Evolutionary conservation across 805 yeast species (phyloP).

Genomic region (Ogataea wickerhamii): DNA sequence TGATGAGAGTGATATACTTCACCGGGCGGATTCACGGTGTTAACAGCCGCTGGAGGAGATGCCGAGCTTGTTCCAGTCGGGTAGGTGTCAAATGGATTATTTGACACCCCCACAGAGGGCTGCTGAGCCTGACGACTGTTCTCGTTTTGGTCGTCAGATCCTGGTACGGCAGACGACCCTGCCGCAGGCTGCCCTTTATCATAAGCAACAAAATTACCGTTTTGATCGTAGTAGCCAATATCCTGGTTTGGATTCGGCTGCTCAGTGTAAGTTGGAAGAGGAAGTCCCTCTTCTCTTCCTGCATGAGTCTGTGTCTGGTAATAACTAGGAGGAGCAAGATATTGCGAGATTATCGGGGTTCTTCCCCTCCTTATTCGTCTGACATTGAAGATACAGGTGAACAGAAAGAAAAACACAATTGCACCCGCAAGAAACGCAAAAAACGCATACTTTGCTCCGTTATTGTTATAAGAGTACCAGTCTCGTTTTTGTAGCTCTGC

Average conservation of each 20-base stretch:
- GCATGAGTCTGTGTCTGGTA: slow-evolving; percentile 51
- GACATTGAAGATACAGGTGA: slow-evolving; percentile 53
- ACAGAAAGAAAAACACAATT: slow-evolving; percentile 42
- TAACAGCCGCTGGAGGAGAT: not conserved
- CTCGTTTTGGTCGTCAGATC: not conserved
- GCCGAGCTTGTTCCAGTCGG: slow-evolving; percentile 9
- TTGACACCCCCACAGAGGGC: slow-evolving; percentile 1
- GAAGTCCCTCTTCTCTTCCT: slow-evolving; percentile 42
- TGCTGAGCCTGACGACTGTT: not conserved
- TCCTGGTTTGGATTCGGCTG: slow-evolving; percentile 63
- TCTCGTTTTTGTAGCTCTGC: slow-evolving; percentile 13
- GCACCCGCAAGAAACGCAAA: slow-evolving; percentile 57
- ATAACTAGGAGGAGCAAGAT: slow-evolving; percentile 63
- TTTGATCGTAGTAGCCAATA: slow-evolving; percentile 69
- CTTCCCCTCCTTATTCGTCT: slow-evolving; percentile 49
- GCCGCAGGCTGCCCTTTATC: slow-evolving; percentile 28
- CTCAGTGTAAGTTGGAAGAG: slow-evolving; percentile 68
- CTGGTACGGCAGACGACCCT: not conserved
- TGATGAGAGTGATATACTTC: slow-evolving; percentile 12
- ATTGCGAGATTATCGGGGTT: slow-evolving; percentile 61
- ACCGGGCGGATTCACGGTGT: slow-evolving; percentile 4
- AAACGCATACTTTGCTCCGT: slow-evolving; percentile 57
- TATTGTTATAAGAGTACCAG: slow-evolving; percentile 9
- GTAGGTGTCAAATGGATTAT: slow-evolving; percentile 12
- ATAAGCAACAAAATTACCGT: slow-evolving; percentile 46